Evolutionary conservation across 2,329 filamentous ascomycete genomes (phyloP), one percentile per base, ranked within the genome.

Genomic region (Coniochaeta prunicola): DNA sequence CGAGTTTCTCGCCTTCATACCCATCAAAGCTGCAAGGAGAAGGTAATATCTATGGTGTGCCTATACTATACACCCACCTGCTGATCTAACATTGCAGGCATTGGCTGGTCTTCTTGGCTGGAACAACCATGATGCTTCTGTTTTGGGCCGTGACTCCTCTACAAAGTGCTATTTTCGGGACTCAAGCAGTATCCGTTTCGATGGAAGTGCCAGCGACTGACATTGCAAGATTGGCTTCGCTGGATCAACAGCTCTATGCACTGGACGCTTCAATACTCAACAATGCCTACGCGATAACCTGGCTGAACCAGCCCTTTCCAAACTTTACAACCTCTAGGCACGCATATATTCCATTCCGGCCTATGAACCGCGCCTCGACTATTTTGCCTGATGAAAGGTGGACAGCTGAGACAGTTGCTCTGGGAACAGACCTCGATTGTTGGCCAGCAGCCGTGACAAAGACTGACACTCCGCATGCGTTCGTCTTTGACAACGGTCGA

Each of bases 61-160:
- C 12, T 9, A 13, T 13, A 36, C 10, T n/a, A 13, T 12, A 33
- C 12, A 12, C 31, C 31, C 31, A 12, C 6, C 10, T 74, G 79
- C 45, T 76, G 78, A 56, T 6, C 40, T 53, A 2, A 13, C 34
- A 57, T 21, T 13, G 24, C 30, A 80, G 77, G 4, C 81, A 86
- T 56, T 85, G 81, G 82, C 63, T 74, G 0, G 78, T 83, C 0
- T 80, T 84, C 50, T 74, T 74, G 15, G 73, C 76, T 0, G 79
- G 80, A 0, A 70, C 73, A 0, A 71, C 76, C 0, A 76, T 83
- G 62, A 68, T 86, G 0, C 50, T 83, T 0, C 74, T 85, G 0
- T 80, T 81, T 2, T 85, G 80, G 79, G 69, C 76, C 0, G 61
- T 87, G 0, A 84, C 82, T 0, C 83, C 83, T 0, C 63, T 80